Base-by-base conservation (phyloP, 164 flowering plant species). In the Buxus sempervirens region DNA sequence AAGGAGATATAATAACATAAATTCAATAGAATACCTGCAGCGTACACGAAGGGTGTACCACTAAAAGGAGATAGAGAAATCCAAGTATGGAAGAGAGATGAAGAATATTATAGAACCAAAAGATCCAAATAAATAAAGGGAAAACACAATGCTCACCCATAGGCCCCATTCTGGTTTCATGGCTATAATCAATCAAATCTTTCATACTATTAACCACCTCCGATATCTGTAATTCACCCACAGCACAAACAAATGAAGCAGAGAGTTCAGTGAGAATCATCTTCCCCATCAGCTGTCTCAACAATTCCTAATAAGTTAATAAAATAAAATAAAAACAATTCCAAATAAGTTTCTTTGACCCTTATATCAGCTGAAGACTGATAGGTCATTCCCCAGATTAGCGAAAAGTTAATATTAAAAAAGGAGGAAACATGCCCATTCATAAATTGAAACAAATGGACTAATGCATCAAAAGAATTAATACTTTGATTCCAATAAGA, bases 181-280 rank as follows among this genome's bases (percentile, higher is more conserved):
- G 78, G 78, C 99, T 89, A 75, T 89, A 93, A 78, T 96, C 97
- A 81, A 96, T 96, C 84, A 96, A 83, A 82, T 96, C 99, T 78
- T 93, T 93, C 99, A 93, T 93, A 71, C 98, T 93, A 75, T 96
- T 96, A 68, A 96, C 98, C 67, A 96, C 99, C 78, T 96, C 99
- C 9, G 99, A 96, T 78, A 96, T 96, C 99, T 96, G 97, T 79
- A 82, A 73, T 19, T 58, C 13, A 22, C 48, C 73, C 23, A 49
- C 22, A 61, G 20, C 67, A 64, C 51, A 85, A 54, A 86, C 89
- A 32, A 88, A 82, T 23, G 88, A 80, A 62, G 82, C 86, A 10
- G 12, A 45, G 12, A 45, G 38, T 15, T 10, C 18, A 45, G 51
- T 45, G 5, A 45, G 13, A 10, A 10, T 45, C 18, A 45, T 10